Evolutionary conservation across 2,329 filamentous ascomycete species (phyloP), one percentile per base, ranked within the genome.

Genomic region (Ophiostoma perfectum): DNA sequence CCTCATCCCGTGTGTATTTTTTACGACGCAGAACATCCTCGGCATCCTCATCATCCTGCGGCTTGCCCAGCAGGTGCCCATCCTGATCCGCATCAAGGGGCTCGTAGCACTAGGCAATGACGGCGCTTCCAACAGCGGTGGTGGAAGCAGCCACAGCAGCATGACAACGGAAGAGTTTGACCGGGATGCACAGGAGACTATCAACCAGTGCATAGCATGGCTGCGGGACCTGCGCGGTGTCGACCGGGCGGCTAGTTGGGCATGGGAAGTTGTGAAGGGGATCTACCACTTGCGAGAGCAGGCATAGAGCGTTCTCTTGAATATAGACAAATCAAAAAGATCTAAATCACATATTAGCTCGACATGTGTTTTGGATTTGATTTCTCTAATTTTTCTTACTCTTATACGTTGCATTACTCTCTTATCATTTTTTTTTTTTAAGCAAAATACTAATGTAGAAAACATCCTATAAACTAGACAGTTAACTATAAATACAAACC

Each of bases 21-120:
- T 86, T 67, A 88, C 86, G 83, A 85, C 84, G 8, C 85, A 88
- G 71, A 87, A 86, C 70, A 80, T 88, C 58, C 79, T 88, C 62
- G 83, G 83, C 3, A 83, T 87, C 38, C 77, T 89, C 38, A 73
- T 88, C 63, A 78, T 88, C 18, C 73, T 88, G 47, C 82, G 85
- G 60, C 78, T 88, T 71, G 83, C 83, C 12, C 79, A 78, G 18
- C 81, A 83, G 68, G 81, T 84, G 62, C 79, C 80, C 0, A 81
- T 84, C 68, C 73, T 89, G 52, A 73, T 76, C 38, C 76, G 79
- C 36, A 84, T 88, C 68, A 79, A 83, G 55, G 77, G 47, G 9
- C 41, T 64, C 39, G 42, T 45, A 4, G 3, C 58, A 2, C 9
- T 12, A 5, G 27, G 27, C 27, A 27, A 27, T 27, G 27, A 27